Conservation (phyloP, 2,329 filamentous ascomycete genomes). For the Penicillium sp. region DNA sequence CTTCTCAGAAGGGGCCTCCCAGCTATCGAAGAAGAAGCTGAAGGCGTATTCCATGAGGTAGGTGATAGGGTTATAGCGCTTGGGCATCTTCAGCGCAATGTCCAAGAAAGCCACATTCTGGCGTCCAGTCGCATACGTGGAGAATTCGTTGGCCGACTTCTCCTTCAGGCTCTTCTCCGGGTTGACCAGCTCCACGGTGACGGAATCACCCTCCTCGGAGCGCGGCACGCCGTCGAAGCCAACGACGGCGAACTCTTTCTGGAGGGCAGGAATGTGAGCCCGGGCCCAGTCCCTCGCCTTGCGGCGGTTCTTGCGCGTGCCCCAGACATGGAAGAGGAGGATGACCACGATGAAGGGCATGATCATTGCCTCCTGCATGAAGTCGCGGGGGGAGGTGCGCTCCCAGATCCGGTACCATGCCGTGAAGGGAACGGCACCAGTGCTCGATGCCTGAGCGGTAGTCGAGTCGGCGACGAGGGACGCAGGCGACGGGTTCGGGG, state of each 20-base stretch:
- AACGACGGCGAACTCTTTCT: slow-evolving; percentile 80
- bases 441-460: slow-evolving; percentile 42
- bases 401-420: slow-evolving; percentile 98
- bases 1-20: slow-evolving; percentile 66
- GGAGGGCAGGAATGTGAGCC: slow-evolving; percentile 68
- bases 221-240: slow-evolving; percentile 66
- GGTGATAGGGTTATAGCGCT: slow-evolving; percentile 79
- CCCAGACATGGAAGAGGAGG: slow-evolving; percentile 76
- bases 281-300: slow-evolving; percentile 79
- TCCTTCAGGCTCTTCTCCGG: slow-evolving; percentile 70
- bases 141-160: slow-evolving; percentile 81
- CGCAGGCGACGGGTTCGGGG: slow-evolving; percentile 62
- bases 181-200: slow-evolving; percentile 42
- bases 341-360: slow-evolving; percentile 72
- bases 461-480: slow-evolving; percentile 46
- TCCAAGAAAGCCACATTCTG: slow-evolving; percentile 92
- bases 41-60: slow-evolving; percentile 65
- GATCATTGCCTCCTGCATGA: slow-evolving; percentile 82
- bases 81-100: slow-evolving; percentile 74
- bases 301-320: slow-evolving; percentile 72
- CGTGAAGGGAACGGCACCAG: slow-evolving; percentile 67
- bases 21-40: slow-evolving; percentile 76
- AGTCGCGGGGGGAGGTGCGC: slow-evolving; percentile 78
- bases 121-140: slow-evolving; percentile 83
- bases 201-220: slow-evolving; percentile 43